phyloP scores from a whole-genome alignment of 1,284 basidiomycete species.

The Papiliotrema fonsecae region DNA sequence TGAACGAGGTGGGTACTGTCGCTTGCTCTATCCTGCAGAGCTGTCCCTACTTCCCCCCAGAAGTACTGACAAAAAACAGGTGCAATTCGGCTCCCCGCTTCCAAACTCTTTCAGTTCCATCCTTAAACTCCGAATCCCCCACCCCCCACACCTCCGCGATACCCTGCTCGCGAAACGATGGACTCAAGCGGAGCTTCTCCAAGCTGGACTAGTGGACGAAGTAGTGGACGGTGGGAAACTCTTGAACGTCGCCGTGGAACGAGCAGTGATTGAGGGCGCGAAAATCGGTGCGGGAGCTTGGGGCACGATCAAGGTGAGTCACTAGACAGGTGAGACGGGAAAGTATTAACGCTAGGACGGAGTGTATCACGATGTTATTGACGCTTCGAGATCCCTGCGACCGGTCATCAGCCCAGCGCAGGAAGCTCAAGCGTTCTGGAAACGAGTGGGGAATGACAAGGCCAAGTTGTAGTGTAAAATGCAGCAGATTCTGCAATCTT shows the following conservation, averaged over 20 bases:
- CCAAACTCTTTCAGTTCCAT: slow-evolving; percentile 68
- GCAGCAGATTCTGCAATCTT: no score
- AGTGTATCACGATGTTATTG: slow-evolving; percentile 48
- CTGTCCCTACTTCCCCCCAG: neutral
- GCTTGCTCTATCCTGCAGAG: slow-evolving; percentile 6
- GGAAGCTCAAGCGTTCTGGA: slow-evolving; percentile 30
- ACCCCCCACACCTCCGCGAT: slow-evolving; percentile 62
- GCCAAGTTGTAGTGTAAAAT: slow-evolving; percentile 13
- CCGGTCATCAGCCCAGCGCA: slow-evolving; percentile 16
- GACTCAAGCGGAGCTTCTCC: slow-evolving; percentile 65
- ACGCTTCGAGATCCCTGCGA: slow-evolving; percentile 37
- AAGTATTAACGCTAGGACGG: slow-evolving; percentile 44
- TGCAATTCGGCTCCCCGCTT: slow-evolving; percentile 75
- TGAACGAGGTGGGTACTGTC: slow-evolving; percentile 75
- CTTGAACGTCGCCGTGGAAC: slow-evolving; percentile 49
- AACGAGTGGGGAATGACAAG: slow-evolving; percentile 19
- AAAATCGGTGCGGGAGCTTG: slow-evolving; percentile 51
- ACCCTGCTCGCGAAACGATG: slow-evolving; percentile 78
- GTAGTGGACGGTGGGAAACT: slow-evolving; percentile 58
- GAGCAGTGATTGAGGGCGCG: slow-evolving; percentile 46
- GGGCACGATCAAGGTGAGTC: slow-evolving; percentile 53
- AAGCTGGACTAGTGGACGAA: slow-evolving; percentile 67
- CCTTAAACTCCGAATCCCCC: slow-evolving; percentile 62
- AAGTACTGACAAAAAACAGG: slow-evolving; percentile 47
- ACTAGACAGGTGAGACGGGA: neutral